These are phyloP conservation scores for Hyaloraphidium curvatum DNA, from an alignment of 192 early-diverging fungal genomes.

Conservation along the genomic window DNA sequence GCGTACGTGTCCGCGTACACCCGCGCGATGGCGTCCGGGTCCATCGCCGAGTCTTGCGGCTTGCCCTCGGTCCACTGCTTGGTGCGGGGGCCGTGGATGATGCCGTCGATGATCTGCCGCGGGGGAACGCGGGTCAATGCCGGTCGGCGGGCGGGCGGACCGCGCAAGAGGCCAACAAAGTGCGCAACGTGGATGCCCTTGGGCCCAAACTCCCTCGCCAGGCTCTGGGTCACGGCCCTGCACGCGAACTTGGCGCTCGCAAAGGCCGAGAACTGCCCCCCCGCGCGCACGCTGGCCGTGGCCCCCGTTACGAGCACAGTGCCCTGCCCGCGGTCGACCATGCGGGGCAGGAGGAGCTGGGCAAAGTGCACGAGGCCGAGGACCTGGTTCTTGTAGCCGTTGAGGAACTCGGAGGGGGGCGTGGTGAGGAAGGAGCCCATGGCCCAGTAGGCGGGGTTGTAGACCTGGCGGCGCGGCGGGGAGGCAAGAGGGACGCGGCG, in stretches of 20 bases:
- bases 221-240: background rate
- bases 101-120: slow-evolving; percentile 4
- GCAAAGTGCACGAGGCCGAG: too few species aligned
- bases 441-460: background rate
- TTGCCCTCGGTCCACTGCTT: too few species aligned
- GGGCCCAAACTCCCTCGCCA: slow-evolving; percentile 5
- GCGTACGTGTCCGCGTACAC: background rate
- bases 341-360: too few species aligned
- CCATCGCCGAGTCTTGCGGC: too few species aligned
- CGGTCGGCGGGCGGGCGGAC: background rate
- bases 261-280: background rate
- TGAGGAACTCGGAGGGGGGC: too few species aligned
- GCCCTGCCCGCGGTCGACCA: background rate
- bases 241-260: background rate
- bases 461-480: background rate
- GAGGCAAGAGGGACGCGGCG: background rate
- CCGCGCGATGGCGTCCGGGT: slow-evolving; percentile 1
- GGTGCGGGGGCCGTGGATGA: background rate
- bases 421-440: background rate
- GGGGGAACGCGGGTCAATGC: too few species aligned
- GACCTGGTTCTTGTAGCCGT: too few species aligned
- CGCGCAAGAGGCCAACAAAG: background rate
- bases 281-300: background rate
- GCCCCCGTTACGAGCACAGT: background rate
- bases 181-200: slow-evolving; percentile 1